Base-by-base conservation (phyloP, 306 rosid species). In the Begonia loranthoides region DNA sequence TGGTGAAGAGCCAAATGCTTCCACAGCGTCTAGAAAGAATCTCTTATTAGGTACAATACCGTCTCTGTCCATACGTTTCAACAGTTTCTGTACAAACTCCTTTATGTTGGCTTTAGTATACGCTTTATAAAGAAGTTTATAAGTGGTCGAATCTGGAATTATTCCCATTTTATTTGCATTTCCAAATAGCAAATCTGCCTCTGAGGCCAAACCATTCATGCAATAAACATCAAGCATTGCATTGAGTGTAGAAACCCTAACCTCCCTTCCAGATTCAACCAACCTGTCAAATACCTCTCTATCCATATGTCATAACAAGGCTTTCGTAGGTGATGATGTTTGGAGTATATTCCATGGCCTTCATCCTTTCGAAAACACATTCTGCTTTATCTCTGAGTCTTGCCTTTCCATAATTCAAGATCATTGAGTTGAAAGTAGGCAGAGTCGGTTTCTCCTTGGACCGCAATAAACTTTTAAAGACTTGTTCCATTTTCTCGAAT, bases 401-500 rank as follows among this genome's bases (percentile, higher is more conserved):
- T 1, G 97, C 97, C 79, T 76, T 90, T 62, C 97, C 97, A 48
- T 90, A 90, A 67, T 80, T 90, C 56, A 77, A 65, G 66, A 90
- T 85, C 94, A 85, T 90, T 8, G 94, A 90, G 66, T 90, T 90
- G 72, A 80, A 90, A 7, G 97, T 90, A 15, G 97, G 87, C 28
- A 78, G 72, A 7, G 95, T 68, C 9, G 97, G 92, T 59, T 55
- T 75, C 83, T 76, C 87, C 77, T 68, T 90, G 62, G 97, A 85
- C 21, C 36, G 72, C 13, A 82, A 62, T 48, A 90, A 76, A 73
- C 97, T 85, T 80, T 70, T 85, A 50, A 77, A 85, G 6, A 90
- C 97, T 68, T 90, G 94, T 63, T 90, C 97, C 97, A 90, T 90
- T 81, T 85, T 90, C 6, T 73, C 80, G 49, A 90, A 85, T 44